Base-by-base conservation (phyloP, 2,329 filamentous ascomycete species). In the Sporothrix variecibatus region DNA sequence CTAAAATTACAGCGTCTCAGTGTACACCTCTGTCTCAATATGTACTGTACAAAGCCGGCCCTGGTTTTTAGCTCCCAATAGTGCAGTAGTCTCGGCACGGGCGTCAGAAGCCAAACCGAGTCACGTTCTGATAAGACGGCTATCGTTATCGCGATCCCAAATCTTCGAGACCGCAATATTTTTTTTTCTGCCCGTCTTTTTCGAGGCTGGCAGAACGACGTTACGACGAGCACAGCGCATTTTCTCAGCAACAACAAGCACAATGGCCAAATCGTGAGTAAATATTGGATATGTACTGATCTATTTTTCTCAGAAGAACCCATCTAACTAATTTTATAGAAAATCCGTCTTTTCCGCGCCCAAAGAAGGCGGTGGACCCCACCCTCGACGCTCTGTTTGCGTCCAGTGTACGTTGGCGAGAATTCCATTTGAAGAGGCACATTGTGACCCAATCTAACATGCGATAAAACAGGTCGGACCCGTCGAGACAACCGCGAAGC, bases 331-430 rank as follows among this genome's bases (percentile, higher is more conserved):
- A 17, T 49, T 49, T 49, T 38, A 4, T 11, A 77, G 74, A 72
- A 76, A 76, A 53, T 74, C 72, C 1, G 9, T 74, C 17, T 78
- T 89, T 75, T 77, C 81, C 71, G 85, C 84, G 76, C 82, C 86
- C 49, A 82, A 82, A 84, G 73, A 88, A 88, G 81, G 85, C 86
- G 75, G 85, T 94, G 75, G 92, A 94, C 84, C 91, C 92, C 81
- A 84, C 86, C 73, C 85, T 94, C 77, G 87, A 91, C 79, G 90
- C 91, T 75, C 86, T 94, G 53, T 94, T 94, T 83, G 87, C 91
- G 74, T 85, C 87, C 74, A 94, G 92, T 85, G 92, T 94, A 87
- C 26, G 71, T 65, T 69, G 72, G 40, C 43, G 34, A 67, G 12
- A 38, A 20, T 6, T 17, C 7, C 2, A 4, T 31, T 49, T 67